These are phyloP conservation scores for Xylariaceae sp. DNA, from an alignment of 2,329 filamentous ascomycete genomes.

Conservation along the genomic window DNA sequence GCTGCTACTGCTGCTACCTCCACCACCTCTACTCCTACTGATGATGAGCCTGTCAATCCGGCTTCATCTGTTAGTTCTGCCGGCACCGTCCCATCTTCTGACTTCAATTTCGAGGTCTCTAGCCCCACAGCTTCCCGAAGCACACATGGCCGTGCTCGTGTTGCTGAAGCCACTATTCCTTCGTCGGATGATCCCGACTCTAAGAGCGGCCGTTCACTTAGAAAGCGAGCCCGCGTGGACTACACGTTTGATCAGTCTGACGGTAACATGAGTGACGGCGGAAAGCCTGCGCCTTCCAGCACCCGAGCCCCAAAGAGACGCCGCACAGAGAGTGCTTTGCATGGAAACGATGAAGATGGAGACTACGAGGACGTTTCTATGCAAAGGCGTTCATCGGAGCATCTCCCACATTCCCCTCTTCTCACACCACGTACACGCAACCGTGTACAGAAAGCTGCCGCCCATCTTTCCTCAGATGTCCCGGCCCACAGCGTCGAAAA, in stretches of 20 bases:
- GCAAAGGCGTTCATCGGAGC: slow-evolving; percentile 32
- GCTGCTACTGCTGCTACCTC: neutral
- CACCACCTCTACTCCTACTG: neutral
- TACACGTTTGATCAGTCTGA: slow-evolving; percentile 52
- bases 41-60: slow-evolving; percentile 11
- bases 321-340: slow-evolving; percentile 25
- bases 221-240: slow-evolving; percentile 52
- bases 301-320: slow-evolving; percentile 30
- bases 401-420: slow-evolving; percentile 22
- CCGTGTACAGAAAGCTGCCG: slow-evolving; percentile 26
- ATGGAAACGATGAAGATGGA: slow-evolving; percentile 26
- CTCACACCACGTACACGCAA: slow-evolving; percentile 24
- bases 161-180: slow-evolving; percentile 33
- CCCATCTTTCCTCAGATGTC: slow-evolving; percentile 28
- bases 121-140: slow-evolving; percentile 33
- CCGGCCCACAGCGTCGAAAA: slow-evolving; percentile 34
- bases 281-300: slow-evolving; percentile 25
- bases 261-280: slow-evolving; percentile 34
- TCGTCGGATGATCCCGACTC: slow-evolving; percentile 45
- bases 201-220: slow-evolving; percentile 55
- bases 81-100: slow-evolving; percentile 22
- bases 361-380: slow-evolving; percentile 22
- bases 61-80: slow-evolving; percentile 21
- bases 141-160: slow-evolving; percentile 42
- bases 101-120: slow-evolving; percentile 28